Evolutionary conservation across 2,329 filamentous ascomycete genomes (phyloP), one percentile per base, ranked within the genome.

Genomic region (Thelonectria rubi): DNA sequence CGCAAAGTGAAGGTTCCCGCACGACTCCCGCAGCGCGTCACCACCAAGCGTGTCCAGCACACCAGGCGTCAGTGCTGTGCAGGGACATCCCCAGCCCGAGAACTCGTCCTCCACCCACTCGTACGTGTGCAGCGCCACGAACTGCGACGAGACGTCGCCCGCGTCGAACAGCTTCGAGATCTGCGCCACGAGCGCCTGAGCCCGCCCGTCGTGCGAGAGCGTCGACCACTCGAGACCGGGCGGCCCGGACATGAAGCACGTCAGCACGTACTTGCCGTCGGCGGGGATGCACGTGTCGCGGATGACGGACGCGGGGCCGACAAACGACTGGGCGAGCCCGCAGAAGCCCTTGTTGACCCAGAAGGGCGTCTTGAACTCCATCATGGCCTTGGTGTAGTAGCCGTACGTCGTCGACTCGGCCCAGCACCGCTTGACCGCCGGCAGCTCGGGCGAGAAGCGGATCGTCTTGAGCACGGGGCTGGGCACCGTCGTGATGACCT

Each of bases 321-420:
- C 66, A 48, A 80, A 80, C 0, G 80, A 81, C 52, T 80, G 77
- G 1, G 75, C 72, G 1, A 82, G 72, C 2, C 84, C 85, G 60
- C 79, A 82, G 37, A 81, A 76, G 0, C 80, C 79, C 1, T 56
- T 60, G 3, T 69, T 59, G 21, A 66, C 62, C 78, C 77, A 80
- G 65, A 74, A 84, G 0, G 81, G 77, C 4, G 68, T 58, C 14
- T 68, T 66, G 68, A 79, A 84, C 6, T 72, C 66, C 30, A 81
- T 67, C 54, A 86, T 83, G 6, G 78, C 79, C 69, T 87, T 87
- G 51, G 78, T 80, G 65, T 84, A 84, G 62, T 81, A 80, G 3
- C 84, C 83, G 40, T 81, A 78, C 0, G 64, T 70, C 6, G 76
- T 76, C 0, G 77, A 73, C 3, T 77, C 66, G 12, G 73, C 64